Evolutionary conservation across 768 basidiomycete genomes (phyloP).

Genomic region (Atractiella rhizophila): DNA sequence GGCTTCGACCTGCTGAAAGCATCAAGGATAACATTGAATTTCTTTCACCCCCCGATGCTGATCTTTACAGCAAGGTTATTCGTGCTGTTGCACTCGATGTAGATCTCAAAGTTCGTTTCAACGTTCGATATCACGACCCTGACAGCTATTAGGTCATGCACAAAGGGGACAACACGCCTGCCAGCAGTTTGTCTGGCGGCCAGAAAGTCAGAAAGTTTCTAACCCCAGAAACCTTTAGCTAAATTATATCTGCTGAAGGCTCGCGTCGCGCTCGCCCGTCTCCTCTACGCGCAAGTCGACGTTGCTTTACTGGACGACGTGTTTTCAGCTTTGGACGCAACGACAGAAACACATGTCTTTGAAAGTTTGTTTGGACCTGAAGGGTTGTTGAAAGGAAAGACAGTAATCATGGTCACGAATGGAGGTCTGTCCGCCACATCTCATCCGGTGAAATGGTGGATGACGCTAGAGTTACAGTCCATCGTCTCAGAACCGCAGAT

Average conservation of each 20-base stretch:
- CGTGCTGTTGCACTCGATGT: conserved; percentile 5
- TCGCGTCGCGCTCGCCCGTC: conserved; percentile 5
- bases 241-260: conserved; percentile 3
- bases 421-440: not conserved
- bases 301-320: conserved; percentile 6
- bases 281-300: conserved; percentile 5
- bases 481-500: conserved; percentile 2
- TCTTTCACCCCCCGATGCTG: conserved; percentile 1
- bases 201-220: not conserved
- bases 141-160: not conserved
- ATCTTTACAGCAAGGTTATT: conserved; percentile 3
- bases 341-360: conserved; percentile 6
- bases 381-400: conserved; percentile 1
- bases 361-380: not conserved
- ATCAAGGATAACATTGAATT: conserved; percentile 7
- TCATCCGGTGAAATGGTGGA: not conserved
- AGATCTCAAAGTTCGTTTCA: conserved; percentile 1
- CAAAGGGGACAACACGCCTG: conserved; percentile 2
- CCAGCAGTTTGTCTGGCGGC: conserved; percentile 1
- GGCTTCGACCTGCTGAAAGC: conserved; percentile 3
- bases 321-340: conserved; percentile 8
- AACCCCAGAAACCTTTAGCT: not conserved
- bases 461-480: no score
- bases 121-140: not conserved
- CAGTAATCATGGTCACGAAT: conserved; percentile 5